Evolutionary conservation across 164 flowering plant genomes (phyloP), one percentile per base, ranked within the genome.

Genomic region (Nymphaea colorata): DNA sequence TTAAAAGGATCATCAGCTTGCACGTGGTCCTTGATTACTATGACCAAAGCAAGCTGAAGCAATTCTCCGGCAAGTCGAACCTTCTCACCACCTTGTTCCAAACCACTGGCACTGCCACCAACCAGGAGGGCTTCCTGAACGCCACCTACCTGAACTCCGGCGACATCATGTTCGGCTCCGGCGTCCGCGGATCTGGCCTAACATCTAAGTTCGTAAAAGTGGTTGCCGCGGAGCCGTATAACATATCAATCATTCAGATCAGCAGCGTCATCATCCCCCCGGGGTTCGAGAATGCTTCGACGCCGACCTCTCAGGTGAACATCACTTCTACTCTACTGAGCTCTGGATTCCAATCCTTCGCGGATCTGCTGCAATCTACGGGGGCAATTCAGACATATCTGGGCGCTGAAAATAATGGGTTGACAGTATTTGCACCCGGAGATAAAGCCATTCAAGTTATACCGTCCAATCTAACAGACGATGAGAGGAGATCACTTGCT

Each of bases 11-110:
- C 63, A 45, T 87, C 70, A 75, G 80, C 70, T 62, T 74, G 15
- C 96, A 91, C 60, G 90, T 87, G 0, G 59, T 86, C 3, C 84
- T 86, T 2, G 93, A 89, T 68, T 91, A 86, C 77, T 89, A 69
- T 63, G 96, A 87, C 61, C 64, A 6, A 3, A 61, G 42, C 8
- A 87, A 84, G 72, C 77, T 90, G 44, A 41, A 66, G 0, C 59
- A 76, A 5, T 66, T 84, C 3, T 43, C 80, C 2, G 76, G 73
- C 43, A 76, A 76, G 41, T 65, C 82, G 2, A 63, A 72, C 0
- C 57, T 72, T 5, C 71, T 86, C 43, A 83, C 95, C 68, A 88
- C 93, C 5, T 67, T 93, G 59, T 87, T 72, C 72, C 95, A 88
- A 68, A 4, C 82, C 51, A 70, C 71, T 55, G 95, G 95, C 44